phyloP scores from a whole-genome alignment of 2,329 filamentous ascomycete genomes.

The Bipolaris zeicola region DNA sequence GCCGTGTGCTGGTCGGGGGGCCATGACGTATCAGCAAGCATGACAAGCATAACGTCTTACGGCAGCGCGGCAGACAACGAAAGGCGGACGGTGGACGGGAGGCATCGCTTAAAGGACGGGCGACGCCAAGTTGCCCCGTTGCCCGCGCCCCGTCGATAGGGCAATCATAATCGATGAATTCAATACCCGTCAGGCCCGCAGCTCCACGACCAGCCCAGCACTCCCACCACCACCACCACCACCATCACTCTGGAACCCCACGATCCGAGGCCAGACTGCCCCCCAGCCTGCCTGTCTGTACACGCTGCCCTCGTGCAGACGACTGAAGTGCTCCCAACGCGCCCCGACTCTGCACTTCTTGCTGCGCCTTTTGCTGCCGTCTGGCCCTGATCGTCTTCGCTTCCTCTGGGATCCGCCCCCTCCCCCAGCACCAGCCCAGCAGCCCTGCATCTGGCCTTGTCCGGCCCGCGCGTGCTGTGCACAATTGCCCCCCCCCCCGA shows the following conservation, averaged over 20 bases:
- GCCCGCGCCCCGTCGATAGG: slow-evolving; percentile 7
- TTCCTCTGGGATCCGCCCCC: neutral
- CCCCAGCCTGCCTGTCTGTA: neutral
- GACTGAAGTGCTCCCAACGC: neutral
- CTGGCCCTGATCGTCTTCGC: slow-evolving; percentile 7
- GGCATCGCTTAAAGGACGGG: slow-evolving; percentile 6
- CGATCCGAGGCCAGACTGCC: slow-evolving; percentile 11
- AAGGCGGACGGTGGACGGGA: neutral
- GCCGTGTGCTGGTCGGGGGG: neutral
- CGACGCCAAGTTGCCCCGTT: slow-evolving; percentile 14
- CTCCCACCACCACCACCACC: too few species aligned
- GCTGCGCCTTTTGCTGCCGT: neutral
- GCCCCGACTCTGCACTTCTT: neutral
- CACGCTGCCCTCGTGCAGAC: too few species aligned
- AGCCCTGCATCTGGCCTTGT: slow-evolving; percentile 6
- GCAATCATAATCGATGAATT: neutral
- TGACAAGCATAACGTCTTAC: slow-evolving; percentile 8
- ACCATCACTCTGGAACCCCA: slow-evolving; percentile 13
- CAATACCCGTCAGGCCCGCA: neutral
- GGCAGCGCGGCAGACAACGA: slow-evolving; percentile 7
- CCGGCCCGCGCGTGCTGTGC: slow-evolving; percentile 9
- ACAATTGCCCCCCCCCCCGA: slow-evolving; percentile 9
- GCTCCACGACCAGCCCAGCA: too few species aligned
- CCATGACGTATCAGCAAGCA: neutral
- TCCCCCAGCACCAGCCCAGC: slow-evolving; percentile 3